phyloP scores from a whole-genome alignment of 2,329 filamentous ascomycete species.

The Neophaeococcomyces aloes region DNA sequence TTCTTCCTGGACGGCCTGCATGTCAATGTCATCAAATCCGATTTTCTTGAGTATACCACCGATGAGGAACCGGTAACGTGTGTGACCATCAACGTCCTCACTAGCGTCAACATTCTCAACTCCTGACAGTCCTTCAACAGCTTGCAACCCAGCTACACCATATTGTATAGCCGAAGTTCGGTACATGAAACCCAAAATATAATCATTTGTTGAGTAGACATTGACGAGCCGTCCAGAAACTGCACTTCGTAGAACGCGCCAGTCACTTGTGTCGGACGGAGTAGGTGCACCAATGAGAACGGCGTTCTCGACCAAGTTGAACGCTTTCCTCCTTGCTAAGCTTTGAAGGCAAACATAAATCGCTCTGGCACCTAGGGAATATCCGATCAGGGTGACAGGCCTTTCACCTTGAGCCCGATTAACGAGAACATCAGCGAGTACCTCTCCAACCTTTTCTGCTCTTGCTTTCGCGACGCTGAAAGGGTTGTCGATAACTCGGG shows the following conservation, averaged over 20 bases:
- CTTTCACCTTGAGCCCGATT: constrained; percentile 74
- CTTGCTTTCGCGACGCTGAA: constrained; percentile 67
- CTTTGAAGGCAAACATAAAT: constrained; percentile 72
- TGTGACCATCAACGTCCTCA: constrained; percentile 56
- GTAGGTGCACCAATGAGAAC: constrained; percentile 73
- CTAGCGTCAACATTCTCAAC: constrained; percentile 59
- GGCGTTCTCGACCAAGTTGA: constrained; percentile 73
- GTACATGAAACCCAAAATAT: constrained; percentile 78
- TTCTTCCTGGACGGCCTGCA: constrained; percentile 34
- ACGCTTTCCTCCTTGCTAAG: constrained; percentile 66
- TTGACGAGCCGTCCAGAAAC: constrained; percentile 78
- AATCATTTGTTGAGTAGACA: constrained; percentile 78
- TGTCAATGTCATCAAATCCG: constrained; percentile 57
- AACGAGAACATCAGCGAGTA: constrained; percentile 72
- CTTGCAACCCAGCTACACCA: constrained; percentile 73
- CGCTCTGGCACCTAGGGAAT: constrained; percentile 68
- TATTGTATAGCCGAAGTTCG: constrained; percentile 71
- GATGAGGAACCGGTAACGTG: constrained; percentile 58
- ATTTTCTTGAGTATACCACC: constrained; percentile 57
- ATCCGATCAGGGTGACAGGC: constrained; percentile 69
- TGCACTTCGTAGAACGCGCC: constrained; percentile 65
- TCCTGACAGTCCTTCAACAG: constrained; percentile 44
- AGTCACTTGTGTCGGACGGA: constrained; percentile 60
- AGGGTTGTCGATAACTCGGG: constrained; percentile 66
- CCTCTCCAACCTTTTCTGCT: constrained; percentile 67